Percentiles rank a stretch among this genome's conserved stretches.
These are phyloP conservation scores for Plasmodium gaboni DNA, from an alignment of 169 alveolate species.

Conservation along the genomic window DNA sequence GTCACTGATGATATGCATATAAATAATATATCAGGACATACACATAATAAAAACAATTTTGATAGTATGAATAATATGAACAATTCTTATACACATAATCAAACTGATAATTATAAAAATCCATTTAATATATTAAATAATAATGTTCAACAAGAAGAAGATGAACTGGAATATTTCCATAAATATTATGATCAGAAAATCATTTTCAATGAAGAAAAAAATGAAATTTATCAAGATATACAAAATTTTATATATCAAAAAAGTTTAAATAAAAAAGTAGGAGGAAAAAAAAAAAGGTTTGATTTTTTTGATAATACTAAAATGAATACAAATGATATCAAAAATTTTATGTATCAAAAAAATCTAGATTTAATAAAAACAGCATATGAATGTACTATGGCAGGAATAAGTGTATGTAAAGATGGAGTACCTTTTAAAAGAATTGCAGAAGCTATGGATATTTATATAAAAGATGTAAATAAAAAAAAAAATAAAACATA, in stretches of 20 bases:
- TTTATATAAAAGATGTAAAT: constrained; percentile 36
- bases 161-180: constrained; percentile 39
- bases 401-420: constrained; percentile 78
- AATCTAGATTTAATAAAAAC: constrained; percentile 80
- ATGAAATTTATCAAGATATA: constrained; percentile 4
- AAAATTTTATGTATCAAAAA: constrained; percentile 71
- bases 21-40: too few species aligned
- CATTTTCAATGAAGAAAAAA: constrained; percentile 10
- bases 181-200: constrained; percentile 31
- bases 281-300: constrained; percentile 2
- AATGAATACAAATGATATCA: constrained; percentile 27
- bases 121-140: neutral
- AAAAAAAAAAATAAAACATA: constrained; percentile 33
- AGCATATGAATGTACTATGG: constrained; percentile 82
- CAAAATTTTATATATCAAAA: constrained; percentile 29
- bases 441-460: constrained; percentile 33
- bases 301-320: constrained; percentile 32
- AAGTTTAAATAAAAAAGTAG: neutral
- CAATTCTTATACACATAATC: neutral
- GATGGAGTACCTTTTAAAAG: constrained; percentile 78
- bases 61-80: neutral
- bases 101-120: neutral
- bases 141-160: neutral
- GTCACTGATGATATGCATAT: too few species aligned
- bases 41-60: neutral